Evolutionary conservation across 768 basidiomycete genomes (phyloP).

Genomic region (Leucocoprinus leucothites): DNA sequence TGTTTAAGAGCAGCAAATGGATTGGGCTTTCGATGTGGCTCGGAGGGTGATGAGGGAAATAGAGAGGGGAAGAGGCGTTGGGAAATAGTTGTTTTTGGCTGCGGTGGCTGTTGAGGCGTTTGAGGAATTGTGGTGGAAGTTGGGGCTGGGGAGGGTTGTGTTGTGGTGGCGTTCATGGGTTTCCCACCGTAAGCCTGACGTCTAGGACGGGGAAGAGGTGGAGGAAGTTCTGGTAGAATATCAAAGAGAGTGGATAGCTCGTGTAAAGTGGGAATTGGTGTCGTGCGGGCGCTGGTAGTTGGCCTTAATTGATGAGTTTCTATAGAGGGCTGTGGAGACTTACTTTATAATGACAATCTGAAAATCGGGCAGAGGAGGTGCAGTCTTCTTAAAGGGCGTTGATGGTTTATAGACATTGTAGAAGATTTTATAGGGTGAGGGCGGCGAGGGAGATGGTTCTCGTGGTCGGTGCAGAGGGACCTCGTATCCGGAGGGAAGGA

Average conservation of each 20-base stretch:
- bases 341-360: conserved; percentile 84
- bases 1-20: conserved; percentile 80
- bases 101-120: not conserved
- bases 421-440: conserved; percentile 74
- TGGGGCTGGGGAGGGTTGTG: too few relatives aligned
- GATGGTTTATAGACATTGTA: conserved; percentile 91
- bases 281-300: conserved; percentile 67
- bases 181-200: conserved; percentile 20
- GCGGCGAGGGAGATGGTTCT: conserved; percentile 11
- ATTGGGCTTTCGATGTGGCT: conserved; percentile 44
- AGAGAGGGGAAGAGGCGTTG: conserved; percentile 19
- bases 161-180: conserved; percentile 9
- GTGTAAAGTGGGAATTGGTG: conserved; percentile 75
- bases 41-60: conserved; percentile 22
- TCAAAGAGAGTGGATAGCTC: conserved; percentile 77
- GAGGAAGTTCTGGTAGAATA: conserved; percentile 63
- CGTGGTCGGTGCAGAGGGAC: conserved; percentile 37
- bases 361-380: conserved; percentile 81
- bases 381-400: conserved; percentile 76
- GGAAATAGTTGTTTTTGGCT: conserved; percentile 8
- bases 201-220: conserved; percentile 49
- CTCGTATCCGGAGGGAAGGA: conserved; percentile 66
- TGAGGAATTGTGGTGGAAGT: not conserved
- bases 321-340: conserved; percentile 21
- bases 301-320: not conserved